These are phyloP conservation scores for Clonostachys byssicola DNA, from an alignment of 2,329 filamentous ascomycete genomes.

Conservation along the genomic window DNA sequence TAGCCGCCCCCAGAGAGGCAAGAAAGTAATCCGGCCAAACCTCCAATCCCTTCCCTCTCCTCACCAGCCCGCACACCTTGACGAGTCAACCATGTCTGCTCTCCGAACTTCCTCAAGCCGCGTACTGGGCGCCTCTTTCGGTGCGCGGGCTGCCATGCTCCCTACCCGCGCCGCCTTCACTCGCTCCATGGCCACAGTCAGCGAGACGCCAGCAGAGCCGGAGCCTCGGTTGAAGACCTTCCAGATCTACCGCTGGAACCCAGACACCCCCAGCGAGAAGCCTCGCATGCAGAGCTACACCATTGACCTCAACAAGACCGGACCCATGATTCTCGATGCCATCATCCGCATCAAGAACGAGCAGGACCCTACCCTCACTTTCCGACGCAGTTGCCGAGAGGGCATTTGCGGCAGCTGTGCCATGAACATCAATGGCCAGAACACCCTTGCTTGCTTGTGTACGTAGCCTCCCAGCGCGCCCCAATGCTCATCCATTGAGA, in stretches of 20 bases:
- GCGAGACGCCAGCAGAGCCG: slow-evolving; percentile 55
- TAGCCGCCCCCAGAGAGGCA: no score
- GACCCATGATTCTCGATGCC: slow-evolving; percentile 96
- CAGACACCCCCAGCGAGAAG: slow-evolving; percentile 87
- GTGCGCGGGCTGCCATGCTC: slow-evolving; percentile 29
- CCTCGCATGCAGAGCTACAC: slow-evolving; percentile 93
- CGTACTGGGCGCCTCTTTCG: slow-evolving; percentile 37
- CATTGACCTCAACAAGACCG: slow-evolving; percentile 96
- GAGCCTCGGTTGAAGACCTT: slow-evolving; percentile 84
- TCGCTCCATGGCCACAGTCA: slow-evolving; percentile 51
- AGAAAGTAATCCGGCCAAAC: no score
- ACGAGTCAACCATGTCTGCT: slow-evolving; percentile 47
- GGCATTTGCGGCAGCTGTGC: slow-evolving; percentile 98
- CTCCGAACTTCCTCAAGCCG: slow-evolving; percentile 54
- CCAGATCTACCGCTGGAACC: slow-evolving; percentile 98
- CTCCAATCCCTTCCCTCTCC: not conserved
- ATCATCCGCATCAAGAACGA: slow-evolving; percentile 99
- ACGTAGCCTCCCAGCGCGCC: slow-evolving; percentile 36
- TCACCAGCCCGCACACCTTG: not conserved
- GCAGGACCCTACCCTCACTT: slow-evolving; percentile 92
- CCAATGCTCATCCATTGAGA: no score
- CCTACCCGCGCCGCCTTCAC: slow-evolving; percentile 34
- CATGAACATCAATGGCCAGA: slow-evolving; percentile 99
- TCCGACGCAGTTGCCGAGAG: slow-evolving; percentile 93
- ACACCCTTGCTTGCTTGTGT: slow-evolving; percentile 97